These are phyloP conservation scores for Clitopilus hobsonii DNA, from an alignment of 768 basidiomycete genomes.

Conservation along the genomic window DNA sequence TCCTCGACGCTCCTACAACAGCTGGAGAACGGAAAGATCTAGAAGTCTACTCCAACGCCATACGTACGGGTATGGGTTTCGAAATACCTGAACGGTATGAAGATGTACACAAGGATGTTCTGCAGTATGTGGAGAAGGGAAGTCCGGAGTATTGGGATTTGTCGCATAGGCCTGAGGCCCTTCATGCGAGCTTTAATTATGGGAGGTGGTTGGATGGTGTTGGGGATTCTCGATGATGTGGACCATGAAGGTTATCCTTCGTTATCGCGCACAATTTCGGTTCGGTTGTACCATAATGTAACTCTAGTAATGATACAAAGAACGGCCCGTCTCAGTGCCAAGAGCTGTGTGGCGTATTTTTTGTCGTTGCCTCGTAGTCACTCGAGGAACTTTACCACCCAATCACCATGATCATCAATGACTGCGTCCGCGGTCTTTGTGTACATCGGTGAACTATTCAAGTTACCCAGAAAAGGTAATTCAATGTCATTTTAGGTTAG, in stretches of 20 bases:
- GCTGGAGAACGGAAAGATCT: constrained; percentile 55
- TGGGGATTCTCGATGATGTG: neutral
- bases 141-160: constrained; percentile 30
- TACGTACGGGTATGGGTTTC: constrained; percentile 41
- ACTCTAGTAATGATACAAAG: too few relatives aligned
- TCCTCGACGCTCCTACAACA: constrained; percentile 52
- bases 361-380: too few relatives aligned
- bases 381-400: too few relatives aligned
- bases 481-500: too few relatives aligned
- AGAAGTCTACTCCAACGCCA: constrained; percentile 47
- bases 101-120: constrained; percentile 38
- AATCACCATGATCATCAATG: neutral
- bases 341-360: neutral
- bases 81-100: constrained; percentile 29
- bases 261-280: too few relatives aligned
- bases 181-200: constrained; percentile 38
- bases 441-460: neutral
- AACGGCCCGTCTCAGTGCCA: too few relatives aligned
- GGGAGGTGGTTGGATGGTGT: constrained; percentile 32
- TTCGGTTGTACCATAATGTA: too few relatives aligned
- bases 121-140: constrained; percentile 40
- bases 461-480: neutral
- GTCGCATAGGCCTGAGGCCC: constrained; percentile 22
- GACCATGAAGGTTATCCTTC: too few relatives aligned
- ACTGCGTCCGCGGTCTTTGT: neutral